A percentile compares a stretch with the other conserved stretches of the same genome.
Conservation (phyloP, 2,329 filamentous ascomycete genomes). For the Phyllachora maydis region DNA sequence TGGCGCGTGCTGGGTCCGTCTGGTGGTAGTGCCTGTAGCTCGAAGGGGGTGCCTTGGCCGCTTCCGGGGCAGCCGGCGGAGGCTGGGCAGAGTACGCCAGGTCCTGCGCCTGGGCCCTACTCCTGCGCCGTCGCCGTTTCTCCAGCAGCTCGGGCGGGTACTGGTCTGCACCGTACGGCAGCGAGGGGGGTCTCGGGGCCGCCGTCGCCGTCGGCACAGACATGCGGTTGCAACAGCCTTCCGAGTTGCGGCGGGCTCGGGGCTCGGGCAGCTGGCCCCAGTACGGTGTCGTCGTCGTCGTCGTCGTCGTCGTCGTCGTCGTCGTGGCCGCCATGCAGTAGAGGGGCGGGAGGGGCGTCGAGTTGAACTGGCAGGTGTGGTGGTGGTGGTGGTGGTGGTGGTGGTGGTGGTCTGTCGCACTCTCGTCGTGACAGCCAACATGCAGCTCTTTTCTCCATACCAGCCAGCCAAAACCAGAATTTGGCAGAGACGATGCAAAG, state of each 20-base stretch:
- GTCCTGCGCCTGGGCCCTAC: conserved; percentile 18
- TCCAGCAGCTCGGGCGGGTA: conserved; percentile 21
- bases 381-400: too few species aligned
- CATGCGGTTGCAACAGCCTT: conserved; percentile 19
- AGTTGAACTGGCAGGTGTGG: too few species aligned
- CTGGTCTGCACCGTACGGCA: conserved; percentile 22
- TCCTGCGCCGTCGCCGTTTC: conserved; percentile 19
- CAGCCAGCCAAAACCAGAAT: too few species aligned
- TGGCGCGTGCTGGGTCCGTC: too few species aligned
- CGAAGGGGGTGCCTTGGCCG: conserved; percentile 33
- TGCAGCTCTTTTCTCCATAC: too few species aligned
- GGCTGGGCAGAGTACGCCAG: conserved; percentile 13
- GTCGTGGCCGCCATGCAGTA: too few species aligned
- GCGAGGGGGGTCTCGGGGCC: conserved; percentile 36
- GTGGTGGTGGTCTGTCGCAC: too few species aligned
- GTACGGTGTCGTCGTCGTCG: conserved; percentile 24
- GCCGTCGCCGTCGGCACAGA: conserved; percentile 35
- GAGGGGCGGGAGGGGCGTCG: too few species aligned
- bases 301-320: too few species aligned
- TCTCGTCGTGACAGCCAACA: too few species aligned
- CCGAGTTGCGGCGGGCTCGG: conserved; percentile 16
- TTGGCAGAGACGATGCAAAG: too few species aligned
- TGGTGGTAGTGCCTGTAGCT: conserved; percentile 22
- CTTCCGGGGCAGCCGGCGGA: conserved; percentile 36
- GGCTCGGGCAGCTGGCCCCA: conserved; percentile 31